Evolutionary conservation across 2,329 filamentous ascomycete genomes (phyloP), one percentile per base, ranked within the genome.

Genomic region (Fusarium sambucinum): DNA sequence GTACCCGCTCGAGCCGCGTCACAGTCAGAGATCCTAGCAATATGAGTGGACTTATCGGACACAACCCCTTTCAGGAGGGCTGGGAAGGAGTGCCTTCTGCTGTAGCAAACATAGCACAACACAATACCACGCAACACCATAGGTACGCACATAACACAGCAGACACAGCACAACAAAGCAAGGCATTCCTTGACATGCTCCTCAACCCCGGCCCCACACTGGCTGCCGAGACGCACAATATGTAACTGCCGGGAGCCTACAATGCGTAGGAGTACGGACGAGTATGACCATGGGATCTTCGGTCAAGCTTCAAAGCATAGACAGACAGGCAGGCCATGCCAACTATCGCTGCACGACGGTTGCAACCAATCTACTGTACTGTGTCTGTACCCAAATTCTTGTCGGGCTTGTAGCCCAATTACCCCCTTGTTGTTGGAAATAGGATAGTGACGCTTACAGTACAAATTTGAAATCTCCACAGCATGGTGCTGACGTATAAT

Each of bases 1-100:
- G 59, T 70, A 73, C 63, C 64, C 70, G 72, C 72, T 53, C 48
- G 71, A 72, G 69, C 62, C 70, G 68, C 68, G 63, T 58, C 53
- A 56, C 62, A 63, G 55, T 54, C 50, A 55, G 59, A 69, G 63
- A 69, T 65, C 48, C 66, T 50, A 48, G 40, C 19, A 59, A 37
- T 58, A 48, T 59, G 52, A 48, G 58, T 59, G 59, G 58, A 54
- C 48, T 58, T 62, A 59, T 44, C 21, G 30, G 48, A 45, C 59
- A 55, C 63, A 57, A 55, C 63, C 61, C 67, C 55, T 55, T 66
- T 61, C 32, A 48, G 41, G 37, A 51, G 45, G 41, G 56, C 56
- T 69, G 61, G 52, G 50, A 53, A 40, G 25, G 47, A 48, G 46
- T 37, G 16, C 35, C 17, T 41, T 25, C 40, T 42, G 23, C 19